Conservation (phyloP, 257 asterid species). For the Fraxinus pennsylvanica region DNA sequence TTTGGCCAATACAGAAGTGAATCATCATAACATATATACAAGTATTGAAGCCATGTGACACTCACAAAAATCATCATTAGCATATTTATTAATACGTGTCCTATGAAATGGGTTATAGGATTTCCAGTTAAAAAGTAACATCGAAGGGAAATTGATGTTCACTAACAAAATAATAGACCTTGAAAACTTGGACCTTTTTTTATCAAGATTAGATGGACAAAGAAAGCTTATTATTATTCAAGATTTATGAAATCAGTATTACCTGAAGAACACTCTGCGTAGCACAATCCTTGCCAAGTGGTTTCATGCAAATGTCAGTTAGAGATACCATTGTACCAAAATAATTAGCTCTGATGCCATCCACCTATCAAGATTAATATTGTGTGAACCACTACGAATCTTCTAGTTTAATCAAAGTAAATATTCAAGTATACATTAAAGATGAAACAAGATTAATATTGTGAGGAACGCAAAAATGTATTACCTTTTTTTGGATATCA, state of each 20-base stretch:
- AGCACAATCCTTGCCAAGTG: slow-evolving; percentile 94
- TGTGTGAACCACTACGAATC: slow-evolving; percentile 10
- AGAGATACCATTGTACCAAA: slow-evolving; percentile 78
- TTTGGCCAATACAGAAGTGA: slow-evolving; percentile 5
- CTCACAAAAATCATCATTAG: neutral
- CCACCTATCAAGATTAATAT: slow-evolving; percentile 61
- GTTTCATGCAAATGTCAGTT: slow-evolving; percentile 95
- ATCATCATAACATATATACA: neutral
- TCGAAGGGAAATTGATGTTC: neutral
- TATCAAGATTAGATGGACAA: neutral
- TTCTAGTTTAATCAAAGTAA: slow-evolving; percentile 6
- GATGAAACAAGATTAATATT: neutral
- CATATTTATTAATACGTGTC: neutral
- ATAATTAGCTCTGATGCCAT: slow-evolving; percentile 78
- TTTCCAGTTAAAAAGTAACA: neutral
- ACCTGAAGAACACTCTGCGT: slow-evolving; percentile 99
- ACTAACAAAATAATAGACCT: neutral
- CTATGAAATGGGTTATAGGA: neutral
- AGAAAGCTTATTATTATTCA: neutral
- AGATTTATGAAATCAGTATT: slow-evolving; percentile 2
- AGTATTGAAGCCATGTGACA: neutral
- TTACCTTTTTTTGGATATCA: slow-evolving; percentile 85
- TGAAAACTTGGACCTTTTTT: neutral
- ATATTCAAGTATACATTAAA: neutral
- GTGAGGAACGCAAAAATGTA: neutral